phyloP scores from a whole-genome alignment of 1,139 yeast species.

The Protomyces lactucae-debilis region DNA sequence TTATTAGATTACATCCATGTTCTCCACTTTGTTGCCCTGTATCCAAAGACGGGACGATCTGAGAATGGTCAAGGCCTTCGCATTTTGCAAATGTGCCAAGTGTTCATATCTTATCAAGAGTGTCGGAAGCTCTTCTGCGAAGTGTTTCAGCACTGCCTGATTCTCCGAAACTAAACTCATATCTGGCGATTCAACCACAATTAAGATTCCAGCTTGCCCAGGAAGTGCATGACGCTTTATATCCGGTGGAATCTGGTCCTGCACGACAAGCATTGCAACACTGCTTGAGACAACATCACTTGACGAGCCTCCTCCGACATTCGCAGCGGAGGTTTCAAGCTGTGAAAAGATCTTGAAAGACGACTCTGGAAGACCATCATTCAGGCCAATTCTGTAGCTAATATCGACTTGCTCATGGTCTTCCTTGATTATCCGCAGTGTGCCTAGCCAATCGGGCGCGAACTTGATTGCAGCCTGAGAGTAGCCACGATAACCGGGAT shows the following conservation, averaged over 20 bases:
- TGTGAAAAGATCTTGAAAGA: background rate
- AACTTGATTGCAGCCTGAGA: background rate
- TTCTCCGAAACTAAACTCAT: too few species aligned
- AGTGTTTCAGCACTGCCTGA: too few species aligned
- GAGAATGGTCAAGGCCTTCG: background rate
- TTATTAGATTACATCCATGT: background rate
- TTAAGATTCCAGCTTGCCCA: background rate
- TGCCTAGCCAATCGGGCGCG: background rate
- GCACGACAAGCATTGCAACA: slow-evolving; percentile 3
- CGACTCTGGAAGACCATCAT: too few species aligned
- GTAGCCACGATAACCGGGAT: background rate
- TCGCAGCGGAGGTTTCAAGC: background rate
- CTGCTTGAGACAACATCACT: background rate
- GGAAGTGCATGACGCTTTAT: background rate
- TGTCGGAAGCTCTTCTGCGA: background rate
- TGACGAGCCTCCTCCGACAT: background rate
- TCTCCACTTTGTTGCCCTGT: background rate
- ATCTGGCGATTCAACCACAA: slow-evolving; percentile 2
- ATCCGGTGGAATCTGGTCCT: slow-evolving; percentile 3
- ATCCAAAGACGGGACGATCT: background rate
- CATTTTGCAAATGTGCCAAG: background rate
- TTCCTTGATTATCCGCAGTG: too few species aligned
- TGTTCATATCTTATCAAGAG: background rate
- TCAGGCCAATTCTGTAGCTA: too few species aligned
- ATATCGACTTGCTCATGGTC: too few species aligned